Conservation (phyloP, 139 green algal species). For the Tetraselmis chui region DNA sequence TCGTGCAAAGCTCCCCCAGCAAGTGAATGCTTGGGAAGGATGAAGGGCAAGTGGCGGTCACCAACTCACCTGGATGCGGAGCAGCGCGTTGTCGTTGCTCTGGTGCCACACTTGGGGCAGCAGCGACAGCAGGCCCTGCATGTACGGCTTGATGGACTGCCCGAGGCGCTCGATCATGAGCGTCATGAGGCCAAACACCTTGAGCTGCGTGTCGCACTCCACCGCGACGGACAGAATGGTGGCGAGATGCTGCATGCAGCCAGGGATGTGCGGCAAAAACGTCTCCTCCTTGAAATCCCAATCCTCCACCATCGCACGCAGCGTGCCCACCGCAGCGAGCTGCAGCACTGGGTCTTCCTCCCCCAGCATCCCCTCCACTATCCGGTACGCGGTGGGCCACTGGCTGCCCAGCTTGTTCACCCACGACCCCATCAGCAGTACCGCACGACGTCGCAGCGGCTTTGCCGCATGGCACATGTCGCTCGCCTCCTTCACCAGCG, state of each 20-base stretch:
- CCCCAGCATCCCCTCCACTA: slow-evolving; percentile 36
- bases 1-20: not conserved
- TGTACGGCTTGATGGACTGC: slow-evolving; percentile 44
- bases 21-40: not conserved
- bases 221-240: slow-evolving; percentile 26
- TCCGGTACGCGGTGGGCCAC: slow-evolving; percentile 44
- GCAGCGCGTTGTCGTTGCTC: slow-evolving; percentile 58
- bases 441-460: slow-evolving; percentile 44
- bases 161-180: slow-evolving; percentile 63
- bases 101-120: slow-evolving; percentile 64
- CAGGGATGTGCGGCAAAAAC: slow-evolving; percentile 48
- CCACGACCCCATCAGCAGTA: slow-evolving; percentile 50
- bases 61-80: slow-evolving; percentile 63
- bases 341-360: slow-evolving; percentile 39
- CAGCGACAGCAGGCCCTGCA: slow-evolving; percentile 41
- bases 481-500: slow-evolving; percentile 43
- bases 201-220: slow-evolving; percentile 68
- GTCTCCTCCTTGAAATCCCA: slow-evolving; percentile 59
- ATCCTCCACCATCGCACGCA: slow-evolving; percentile 70
- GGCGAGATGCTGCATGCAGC: slow-evolving; percentile 39
- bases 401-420: slow-evolving; percentile 20
- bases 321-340: slow-evolving; percentile 48
- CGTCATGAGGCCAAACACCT: slow-evolving; percentile 69
- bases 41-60: not conserved
- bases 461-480: slow-evolving; percentile 15